Percentiles rank a stretch among this genome's conserved stretches.
Evolutionary conservation across 305 asterid genomes (phyloP).

Genomic region (Fraxinus nigra): DNA sequence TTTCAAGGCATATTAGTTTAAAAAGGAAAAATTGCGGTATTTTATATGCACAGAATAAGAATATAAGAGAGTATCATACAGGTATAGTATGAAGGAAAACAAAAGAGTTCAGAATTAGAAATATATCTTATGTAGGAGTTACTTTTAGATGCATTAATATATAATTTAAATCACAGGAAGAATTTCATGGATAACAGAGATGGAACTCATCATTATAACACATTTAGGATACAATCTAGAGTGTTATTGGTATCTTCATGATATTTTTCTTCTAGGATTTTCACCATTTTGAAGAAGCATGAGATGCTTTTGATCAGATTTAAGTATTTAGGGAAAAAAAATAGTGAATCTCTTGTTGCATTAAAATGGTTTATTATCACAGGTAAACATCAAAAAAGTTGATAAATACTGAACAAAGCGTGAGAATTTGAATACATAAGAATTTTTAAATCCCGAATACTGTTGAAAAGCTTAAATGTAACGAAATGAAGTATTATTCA

Average conservation of each 20-base stretch:
- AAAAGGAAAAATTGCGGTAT: neutral
- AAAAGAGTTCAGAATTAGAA: neutral
- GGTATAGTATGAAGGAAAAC: neutral
- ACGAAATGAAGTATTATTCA: neutral
- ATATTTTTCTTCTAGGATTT: neutral
- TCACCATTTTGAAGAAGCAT: neutral
- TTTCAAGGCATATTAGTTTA: neutral
- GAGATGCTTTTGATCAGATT: neutral
- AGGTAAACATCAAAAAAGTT: neutral
- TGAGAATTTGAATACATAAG: neutral
- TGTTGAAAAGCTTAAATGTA: neutral
- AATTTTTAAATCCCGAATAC: neutral
- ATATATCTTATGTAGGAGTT: neutral
- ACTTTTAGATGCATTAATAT: neutral
- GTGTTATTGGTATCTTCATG: neutral
- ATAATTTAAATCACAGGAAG: neutral
- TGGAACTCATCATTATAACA: neutral
- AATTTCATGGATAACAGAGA: neutral
- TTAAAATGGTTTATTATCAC: neutral
- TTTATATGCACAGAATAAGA: neutral
- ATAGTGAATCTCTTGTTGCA: neutral
- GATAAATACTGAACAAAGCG: neutral
- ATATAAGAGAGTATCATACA: neutral
- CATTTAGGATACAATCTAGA: neutral
- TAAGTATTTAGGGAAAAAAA: too few species aligned